These are phyloP conservation scores for Aspergillus phoenicis DNA, from an alignment of 2,329 filamentous ascomycete genomes.

Conservation along the genomic window DNA sequence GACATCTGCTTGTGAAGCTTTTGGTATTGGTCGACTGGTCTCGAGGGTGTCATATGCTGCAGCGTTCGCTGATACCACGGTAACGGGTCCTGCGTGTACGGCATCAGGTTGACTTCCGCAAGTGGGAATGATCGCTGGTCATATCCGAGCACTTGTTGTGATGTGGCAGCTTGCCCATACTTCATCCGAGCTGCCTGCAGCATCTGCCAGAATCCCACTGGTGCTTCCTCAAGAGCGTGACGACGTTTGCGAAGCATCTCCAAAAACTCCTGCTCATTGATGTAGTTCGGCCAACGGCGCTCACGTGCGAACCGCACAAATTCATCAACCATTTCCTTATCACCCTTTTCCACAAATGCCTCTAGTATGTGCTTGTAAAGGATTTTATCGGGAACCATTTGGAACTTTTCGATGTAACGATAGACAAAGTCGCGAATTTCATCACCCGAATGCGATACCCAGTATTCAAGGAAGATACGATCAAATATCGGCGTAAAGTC, in stretches of 20 bases:
- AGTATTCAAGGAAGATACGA: slow-evolving; percentile 46
- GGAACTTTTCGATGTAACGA: slow-evolving; percentile 38
- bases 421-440: slow-evolving; percentile 42
- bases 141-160: slow-evolving; percentile 40
- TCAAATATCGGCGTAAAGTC: slow-evolving; percentile 41
- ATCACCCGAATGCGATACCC: slow-evolving; percentile 37
- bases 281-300: slow-evolving; percentile 36
- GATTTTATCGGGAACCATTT: slow-evolving; percentile 40
- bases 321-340: slow-evolving; percentile 33
- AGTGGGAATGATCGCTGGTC: slow-evolving; percentile 35
- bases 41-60: slow-evolving; percentile 30
- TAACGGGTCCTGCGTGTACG: slow-evolving; percentile 21
- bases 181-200: slow-evolving; percentile 41
- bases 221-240: slow-evolving; percentile 36
- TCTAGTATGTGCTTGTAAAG: slow-evolving; percentile 45
- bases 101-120: slow-evolving; percentile 29
- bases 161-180: slow-evolving; percentile 34
- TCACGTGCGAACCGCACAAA: slow-evolving; percentile 35
- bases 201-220: slow-evolving; percentile 45
- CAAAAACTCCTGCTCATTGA: slow-evolving; percentile 35
- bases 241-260: slow-evolving; percentile 39
- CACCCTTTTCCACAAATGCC: slow-evolving; percentile 44
- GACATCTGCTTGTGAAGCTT: slow-evolving; percentile 42
- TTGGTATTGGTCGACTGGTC: slow-evolving; percentile 35
- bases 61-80: slow-evolving; percentile 37